Percentiles rank a stretch among this genome's conserved stretches.
These are phyloP conservation scores for Blumeriella jaapii DNA, from an alignment of 2,329 filamentous ascomycete species.

Conservation along the genomic window DNA sequence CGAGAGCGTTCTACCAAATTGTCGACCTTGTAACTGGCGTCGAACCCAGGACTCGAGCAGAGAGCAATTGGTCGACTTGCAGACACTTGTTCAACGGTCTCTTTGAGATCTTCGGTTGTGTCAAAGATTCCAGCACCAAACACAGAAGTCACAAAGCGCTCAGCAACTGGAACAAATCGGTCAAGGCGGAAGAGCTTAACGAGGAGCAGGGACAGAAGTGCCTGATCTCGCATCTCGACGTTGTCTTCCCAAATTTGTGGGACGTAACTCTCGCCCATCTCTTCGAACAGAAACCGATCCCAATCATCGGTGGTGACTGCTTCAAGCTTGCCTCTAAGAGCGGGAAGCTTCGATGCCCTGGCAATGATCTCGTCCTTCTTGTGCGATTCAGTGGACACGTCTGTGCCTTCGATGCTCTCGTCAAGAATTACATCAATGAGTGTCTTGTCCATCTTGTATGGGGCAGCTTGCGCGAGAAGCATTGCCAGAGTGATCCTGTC, in stretches of 20 bases:
- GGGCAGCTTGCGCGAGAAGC: slow-evolving; percentile 89
- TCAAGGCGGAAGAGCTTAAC: slow-evolving; percentile 94
- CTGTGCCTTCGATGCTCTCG: slow-evolving; percentile 59
- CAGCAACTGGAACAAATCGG: slow-evolving; percentile 83
- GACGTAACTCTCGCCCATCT: slow-evolving; percentile 75
- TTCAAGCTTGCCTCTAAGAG: slow-evolving; percentile 63
- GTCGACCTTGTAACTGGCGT: slow-evolving; percentile 98
- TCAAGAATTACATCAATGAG: slow-evolving; percentile 83
- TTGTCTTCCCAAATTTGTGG: slow-evolving; percentile 63
- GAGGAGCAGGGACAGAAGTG: slow-evolving; percentile 72
- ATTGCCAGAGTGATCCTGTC: slow-evolving; percentile 91
- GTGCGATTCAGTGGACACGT: slow-evolving; percentile 59
- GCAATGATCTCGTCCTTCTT: slow-evolving; percentile 57
- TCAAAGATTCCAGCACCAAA: slow-evolving; percentile 80
- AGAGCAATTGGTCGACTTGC: slow-evolving; percentile 79
- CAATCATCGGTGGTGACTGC: slow-evolving; percentile 52
- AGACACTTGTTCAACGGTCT: slow-evolving; percentile 74
- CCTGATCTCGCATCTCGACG: slow-evolving; percentile 57
- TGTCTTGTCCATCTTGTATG: slow-evolving; percentile 86
- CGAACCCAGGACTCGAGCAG: slow-evolving; percentile 91
- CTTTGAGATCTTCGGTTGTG: slow-evolving; percentile 71
- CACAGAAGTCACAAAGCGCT: slow-evolving; percentile 77
- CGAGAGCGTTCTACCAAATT: slow-evolving; percentile 76
- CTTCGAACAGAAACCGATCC: slow-evolving; percentile 74
- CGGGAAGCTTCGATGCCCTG: slow-evolving; percentile 54